A percentile compares a stretch with the other conserved stretches of the same genome.
These are phyloP conservation scores for Saccharomycopsis capsularis DNA, from an alignment of 805 yeast genomes.

Conservation along the genomic window DNA sequence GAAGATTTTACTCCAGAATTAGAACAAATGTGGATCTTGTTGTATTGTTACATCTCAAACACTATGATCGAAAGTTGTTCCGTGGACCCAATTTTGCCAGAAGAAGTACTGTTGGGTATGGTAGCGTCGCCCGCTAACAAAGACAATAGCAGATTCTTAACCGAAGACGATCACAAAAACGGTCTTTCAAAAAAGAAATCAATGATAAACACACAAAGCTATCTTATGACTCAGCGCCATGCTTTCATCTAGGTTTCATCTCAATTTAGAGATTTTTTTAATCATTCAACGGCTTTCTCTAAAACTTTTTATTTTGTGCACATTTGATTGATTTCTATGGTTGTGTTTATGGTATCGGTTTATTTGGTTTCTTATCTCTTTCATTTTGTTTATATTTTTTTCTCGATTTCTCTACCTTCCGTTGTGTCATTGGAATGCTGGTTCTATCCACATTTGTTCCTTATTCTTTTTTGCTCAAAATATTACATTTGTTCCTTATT, in stretches of 20 bases:
- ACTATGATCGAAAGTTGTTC: constrained; percentile 26
- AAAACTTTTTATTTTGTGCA: no score
- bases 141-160: background rate
- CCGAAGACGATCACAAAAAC: background rate
- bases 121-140: background rate
- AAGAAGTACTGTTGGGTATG: background rate
- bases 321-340: background rate
- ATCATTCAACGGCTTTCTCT: no score
- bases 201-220: background rate
- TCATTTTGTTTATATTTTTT: no score
- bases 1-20: constrained; percentile 22
- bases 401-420: no score
- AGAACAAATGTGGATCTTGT: constrained; percentile 24
- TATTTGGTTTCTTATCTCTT: no score
- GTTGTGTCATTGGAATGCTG: no score
- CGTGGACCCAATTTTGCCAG: constrained; percentile 23
- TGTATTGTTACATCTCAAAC: constrained; percentile 27
- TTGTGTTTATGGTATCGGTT: no score
- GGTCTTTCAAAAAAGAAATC: background rate
- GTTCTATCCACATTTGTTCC: no score
- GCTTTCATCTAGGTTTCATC: no score
- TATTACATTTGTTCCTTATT: no score
- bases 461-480: no score
- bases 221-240: background rate
- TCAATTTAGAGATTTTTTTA: background rate